A percentile compares a stretch with the other conserved stretches of the same genome.
phyloP scores from a whole-genome alignment of 371 early-diverging fungal genomes.

The Rhizopus delemar region DNA sequence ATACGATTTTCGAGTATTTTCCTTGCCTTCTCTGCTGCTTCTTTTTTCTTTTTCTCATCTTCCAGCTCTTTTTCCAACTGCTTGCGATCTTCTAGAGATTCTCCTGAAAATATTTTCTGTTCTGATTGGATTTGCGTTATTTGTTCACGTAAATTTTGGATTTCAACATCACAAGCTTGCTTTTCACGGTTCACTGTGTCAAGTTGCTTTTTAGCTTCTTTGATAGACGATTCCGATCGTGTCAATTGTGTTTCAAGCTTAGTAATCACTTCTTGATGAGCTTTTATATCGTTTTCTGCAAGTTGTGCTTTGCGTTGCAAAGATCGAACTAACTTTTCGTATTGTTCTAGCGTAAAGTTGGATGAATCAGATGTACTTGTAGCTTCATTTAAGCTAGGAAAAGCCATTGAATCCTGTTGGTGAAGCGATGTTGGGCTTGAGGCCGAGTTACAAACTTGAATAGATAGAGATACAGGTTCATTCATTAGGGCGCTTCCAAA shows the following conservation, averaged over 20 bases:
- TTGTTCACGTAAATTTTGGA: conserved; percentile 44
- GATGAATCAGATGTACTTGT: conserved; percentile 16
- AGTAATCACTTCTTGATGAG: conserved; percentile 48
- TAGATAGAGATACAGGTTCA: conserved; percentile 13
- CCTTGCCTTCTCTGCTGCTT: conserved; percentile 54
- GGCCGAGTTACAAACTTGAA: not conserved
- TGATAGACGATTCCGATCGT: conserved; percentile 41
- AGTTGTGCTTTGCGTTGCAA: conserved; percentile 47
- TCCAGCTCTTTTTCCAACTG: conserved; percentile 36
- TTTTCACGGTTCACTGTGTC: conserved; percentile 43
- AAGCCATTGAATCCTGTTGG: conserved; percentile 25
- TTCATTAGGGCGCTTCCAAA: not conserved
- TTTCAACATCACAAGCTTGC: conserved; percentile 40
- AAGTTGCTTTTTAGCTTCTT: conserved; percentile 43
- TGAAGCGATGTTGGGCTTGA: conserved; percentile 18
- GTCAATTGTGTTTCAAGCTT: conserved; percentile 45
- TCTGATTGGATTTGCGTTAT: conserved; percentile 35
- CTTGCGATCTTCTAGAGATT: conserved; percentile 24
- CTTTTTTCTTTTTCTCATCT: conserved; percentile 39
- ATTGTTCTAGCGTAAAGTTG: conserved; percentile 44
- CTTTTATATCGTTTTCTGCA: conserved; percentile 43
- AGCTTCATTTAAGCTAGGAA: conserved; percentile 30
- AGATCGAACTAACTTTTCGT: conserved; percentile 49
- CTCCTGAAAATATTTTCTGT: conserved; percentile 18
- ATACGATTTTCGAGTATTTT: conserved; percentile 48